Conservation (phyloP, 139 green algal species). For the Tetradesmus obliquus region DNA sequence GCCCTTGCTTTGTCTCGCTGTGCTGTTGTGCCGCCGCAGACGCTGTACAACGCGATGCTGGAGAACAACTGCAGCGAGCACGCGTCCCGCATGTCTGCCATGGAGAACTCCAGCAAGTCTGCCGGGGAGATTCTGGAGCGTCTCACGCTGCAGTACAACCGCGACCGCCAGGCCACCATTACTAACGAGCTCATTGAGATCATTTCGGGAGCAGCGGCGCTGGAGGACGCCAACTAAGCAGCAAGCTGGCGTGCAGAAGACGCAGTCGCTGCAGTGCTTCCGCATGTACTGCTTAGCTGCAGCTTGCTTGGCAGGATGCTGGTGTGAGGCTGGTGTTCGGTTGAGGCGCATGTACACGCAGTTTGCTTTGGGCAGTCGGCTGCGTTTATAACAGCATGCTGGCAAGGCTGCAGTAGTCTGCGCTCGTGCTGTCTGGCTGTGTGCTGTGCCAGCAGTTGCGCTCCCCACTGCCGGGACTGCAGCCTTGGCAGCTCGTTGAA, state of each 20-base stretch:
- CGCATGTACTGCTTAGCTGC: background rate
- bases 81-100: slow-evolving; percentile 95
- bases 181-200: slow-evolving; percentile 99
- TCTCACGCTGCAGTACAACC: slow-evolving; percentile 90
- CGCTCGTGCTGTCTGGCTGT: too few relatives aligned
- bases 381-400: too few relatives aligned
- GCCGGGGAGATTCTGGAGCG: slow-evolving; percentile 96
- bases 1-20: background rate
- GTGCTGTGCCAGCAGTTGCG: too few relatives aligned
- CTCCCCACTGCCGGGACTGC: too few relatives aligned
- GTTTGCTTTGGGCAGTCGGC: too few relatives aligned
- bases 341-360: too few relatives aligned
- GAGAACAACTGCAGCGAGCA: slow-evolving; percentile 98
- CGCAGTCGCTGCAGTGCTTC: background rate
- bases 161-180: slow-evolving; percentile 73
- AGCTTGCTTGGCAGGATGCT: too few relatives aligned
- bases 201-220: slow-evolving; percentile 90
- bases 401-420: too few relatives aligned
- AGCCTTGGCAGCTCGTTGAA: too few relatives aligned
- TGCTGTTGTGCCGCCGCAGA: slow-evolving; percentile 59
- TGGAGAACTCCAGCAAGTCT: slow-evolving; percentile 99
- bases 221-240: slow-evolving; percentile 54
- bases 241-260: background rate
- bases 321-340: too few relatives aligned
- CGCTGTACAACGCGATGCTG: slow-evolving; percentile 94